Conservation (phyloP, 768 basidiomycete species). For the Lactarius sanguifluus region DNA sequence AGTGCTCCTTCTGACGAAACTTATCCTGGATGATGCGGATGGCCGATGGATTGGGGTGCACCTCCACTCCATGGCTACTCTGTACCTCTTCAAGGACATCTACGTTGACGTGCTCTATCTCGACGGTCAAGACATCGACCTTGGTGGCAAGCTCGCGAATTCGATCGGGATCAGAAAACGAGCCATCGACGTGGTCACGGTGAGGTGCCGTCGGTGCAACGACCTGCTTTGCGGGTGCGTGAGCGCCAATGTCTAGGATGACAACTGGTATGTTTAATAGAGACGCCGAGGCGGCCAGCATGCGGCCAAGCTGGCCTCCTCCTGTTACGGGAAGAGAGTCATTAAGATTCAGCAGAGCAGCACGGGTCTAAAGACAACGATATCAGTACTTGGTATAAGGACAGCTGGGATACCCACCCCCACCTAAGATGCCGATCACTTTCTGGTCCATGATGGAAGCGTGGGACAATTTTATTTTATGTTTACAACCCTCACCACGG, state of each 20-base stretch:
- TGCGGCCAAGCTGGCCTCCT: slow-evolving; percentile 95
- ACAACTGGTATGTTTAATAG: slow-evolving; percentile 80
- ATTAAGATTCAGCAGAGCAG: slow-evolving; percentile 3
- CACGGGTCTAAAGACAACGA: slow-evolving; percentile 8
- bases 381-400: not conserved
- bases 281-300: slow-evolving; percentile 90
- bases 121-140: slow-evolving; percentile 88
- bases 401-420: slow-evolving; percentile 34
- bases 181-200: slow-evolving; percentile 77
- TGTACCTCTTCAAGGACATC: slow-evolving; percentile 65
- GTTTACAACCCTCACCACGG: slow-evolving; percentile 41
- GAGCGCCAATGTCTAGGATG: slow-evolving; percentile 80
- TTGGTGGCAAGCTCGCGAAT: slow-evolving; percentile 76
- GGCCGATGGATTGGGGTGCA: slow-evolving; percentile 78
- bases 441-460: slow-evolving; percentile 33
- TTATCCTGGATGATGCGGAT: slow-evolving; percentile 83
- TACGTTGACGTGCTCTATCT: slow-evolving; percentile 95
- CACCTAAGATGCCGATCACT: slow-evolving; percentile 42
- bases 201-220: slow-evolving; percentile 51
- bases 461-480: not conserved
- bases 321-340: slow-evolving; percentile 46
- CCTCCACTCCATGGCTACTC: slow-evolving; percentile 36
- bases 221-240: slow-evolving; percentile 88
- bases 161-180: slow-evolving; percentile 76
- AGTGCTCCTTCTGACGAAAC: slow-evolving; percentile 61